Conservation (phyloP, 805 yeast genomes). For the Schwanniomyces yamadae region DNA sequence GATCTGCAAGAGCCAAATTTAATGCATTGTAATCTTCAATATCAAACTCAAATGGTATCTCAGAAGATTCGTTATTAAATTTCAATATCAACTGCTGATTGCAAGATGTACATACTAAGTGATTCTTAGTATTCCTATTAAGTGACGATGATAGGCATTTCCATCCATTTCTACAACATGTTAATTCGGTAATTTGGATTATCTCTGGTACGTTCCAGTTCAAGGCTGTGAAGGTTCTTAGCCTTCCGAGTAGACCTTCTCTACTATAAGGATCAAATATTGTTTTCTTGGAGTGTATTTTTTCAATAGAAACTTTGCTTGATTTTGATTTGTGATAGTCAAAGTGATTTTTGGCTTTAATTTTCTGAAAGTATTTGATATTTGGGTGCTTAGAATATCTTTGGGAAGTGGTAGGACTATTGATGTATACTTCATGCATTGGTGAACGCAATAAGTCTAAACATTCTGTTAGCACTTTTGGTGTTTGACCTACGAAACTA, state of each 20-base stretch:
- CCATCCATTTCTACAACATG: constrained; percentile 56
- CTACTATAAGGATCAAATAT: constrained; percentile 41
- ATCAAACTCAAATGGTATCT: constrained; percentile 14
- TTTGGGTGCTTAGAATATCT: constrained; percentile 31
- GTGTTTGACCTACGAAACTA: neutral
- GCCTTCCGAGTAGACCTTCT: constrained; percentile 34
- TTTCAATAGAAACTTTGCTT: constrained; percentile 11
- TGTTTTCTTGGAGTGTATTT: constrained; percentile 13
- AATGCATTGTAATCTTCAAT: constrained; percentile 24
- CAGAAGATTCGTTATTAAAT: constrained; percentile 18
- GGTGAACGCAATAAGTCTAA: constrained; percentile 18
- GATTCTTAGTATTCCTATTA: constrained; percentile 25
- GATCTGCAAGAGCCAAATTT: constrained; percentile 20
- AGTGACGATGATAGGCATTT: constrained; percentile 34
- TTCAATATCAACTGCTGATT: constrained; percentile 25
- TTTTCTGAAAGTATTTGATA: constrained; percentile 35
- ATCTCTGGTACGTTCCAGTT: constrained; percentile 44
- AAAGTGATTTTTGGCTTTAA: constrained; percentile 37
- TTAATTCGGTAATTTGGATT: constrained; percentile 41
- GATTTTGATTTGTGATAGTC: constrained; percentile 33
- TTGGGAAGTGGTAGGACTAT: neutral
- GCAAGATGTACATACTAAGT: constrained; percentile 34
- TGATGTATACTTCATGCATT: constrained; percentile 8
- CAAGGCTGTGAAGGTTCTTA: constrained; percentile 42
- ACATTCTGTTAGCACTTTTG: constrained; percentile 24